These are phyloP conservation scores for Stephania cephalantha DNA, from an alignment of 164 flowering plant genomes.

Conservation along the genomic window DNA sequence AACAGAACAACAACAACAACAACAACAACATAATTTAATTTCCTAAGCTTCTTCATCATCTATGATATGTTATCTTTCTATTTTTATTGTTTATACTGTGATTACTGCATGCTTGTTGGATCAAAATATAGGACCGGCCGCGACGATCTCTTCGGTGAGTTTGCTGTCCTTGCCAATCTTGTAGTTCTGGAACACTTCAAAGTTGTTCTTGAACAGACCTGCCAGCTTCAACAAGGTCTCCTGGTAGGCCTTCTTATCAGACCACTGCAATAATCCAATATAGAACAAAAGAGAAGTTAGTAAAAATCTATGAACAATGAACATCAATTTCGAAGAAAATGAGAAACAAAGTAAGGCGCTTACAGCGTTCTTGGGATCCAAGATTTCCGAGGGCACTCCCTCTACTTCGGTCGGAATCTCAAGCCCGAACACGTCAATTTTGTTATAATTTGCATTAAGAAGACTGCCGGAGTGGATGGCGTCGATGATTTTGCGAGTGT, in stretches of 20 bases:
- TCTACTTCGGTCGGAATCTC: conserved; percentile 81
- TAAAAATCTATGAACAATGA: not conserved
- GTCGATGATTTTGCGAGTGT: conserved; percentile 89
- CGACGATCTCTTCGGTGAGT: conserved; percentile 78
- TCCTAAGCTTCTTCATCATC: not conserved
- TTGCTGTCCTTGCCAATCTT: conserved; percentile 74
- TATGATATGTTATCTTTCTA: not conserved
- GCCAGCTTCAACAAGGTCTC: conserved; percentile 74
- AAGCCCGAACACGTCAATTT: conserved; percentile 78
- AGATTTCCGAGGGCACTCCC: conserved; percentile 86
- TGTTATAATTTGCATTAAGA: conserved; percentile 53
- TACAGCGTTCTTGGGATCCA: conserved; percentile 79
- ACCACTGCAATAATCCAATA: conserved; percentile 54
- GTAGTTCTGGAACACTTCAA: conserved; percentile 60
- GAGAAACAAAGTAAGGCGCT: conserved; percentile 17
- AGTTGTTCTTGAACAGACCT: conserved; percentile 84
- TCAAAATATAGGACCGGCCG: conserved; percentile 85
- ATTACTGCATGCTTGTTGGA: not conserved
- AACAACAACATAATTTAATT: not conserved
- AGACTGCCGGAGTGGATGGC: conserved; percentile 93
- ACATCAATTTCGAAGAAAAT: not conserved
- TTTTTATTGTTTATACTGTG: not conserved
- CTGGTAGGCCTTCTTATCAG: conserved; percentile 64
- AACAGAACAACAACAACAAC: not conserved
- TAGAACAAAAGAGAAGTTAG: not conserved